Evolutionary conservation across 306 rosid genomes (phyloP), one percentile per base, ranked within the genome.

Genomic region (Quercus suber): DNA sequence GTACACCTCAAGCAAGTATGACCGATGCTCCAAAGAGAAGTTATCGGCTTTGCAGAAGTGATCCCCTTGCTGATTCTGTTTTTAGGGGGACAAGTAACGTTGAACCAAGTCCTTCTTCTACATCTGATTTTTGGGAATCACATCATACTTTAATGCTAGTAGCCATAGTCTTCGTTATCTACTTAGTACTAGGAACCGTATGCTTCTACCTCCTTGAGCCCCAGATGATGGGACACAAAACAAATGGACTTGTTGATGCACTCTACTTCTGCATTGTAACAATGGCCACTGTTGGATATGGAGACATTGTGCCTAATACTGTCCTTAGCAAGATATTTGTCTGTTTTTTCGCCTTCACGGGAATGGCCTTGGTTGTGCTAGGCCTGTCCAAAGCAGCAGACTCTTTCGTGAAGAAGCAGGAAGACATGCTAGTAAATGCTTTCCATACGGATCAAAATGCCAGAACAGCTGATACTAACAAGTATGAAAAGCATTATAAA

Each of bases 241-340:
- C 89, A 4, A 57, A 79, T 70, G 85, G 70, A 73, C 8, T 86
- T 63, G 73, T 86, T 19, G 91, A 88, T 61, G 87, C 91, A 5
- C 27, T 85, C 35, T 86, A 88, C 67, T 86, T 88, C 83, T 81
- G 81, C 73, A 69, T 79, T 55, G 91, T 88, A 61, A 88, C 91
- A 45, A 88, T 88, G 91, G 84, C 91, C 27, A 88, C 91, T 10
- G 80, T 88, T 3, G 89, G 91, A 65, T 88, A 88, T 72, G 91
- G 91, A 37, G 91, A 88, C 61, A 74, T 88, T 2, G 88, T 86
- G 23, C 91, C 91, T 0, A 69, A 76, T 73, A 86, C 71, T 20
- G 31, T 23, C 17, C 35, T 68, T 10, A 55, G 89, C 8, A 88
- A 88, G 27, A 79, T 88, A 6, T 84, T 88, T 3, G 91, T 89